Conservation (phyloP, 108 stramenopile genomes). For the Cyclotella baltica region DNA sequence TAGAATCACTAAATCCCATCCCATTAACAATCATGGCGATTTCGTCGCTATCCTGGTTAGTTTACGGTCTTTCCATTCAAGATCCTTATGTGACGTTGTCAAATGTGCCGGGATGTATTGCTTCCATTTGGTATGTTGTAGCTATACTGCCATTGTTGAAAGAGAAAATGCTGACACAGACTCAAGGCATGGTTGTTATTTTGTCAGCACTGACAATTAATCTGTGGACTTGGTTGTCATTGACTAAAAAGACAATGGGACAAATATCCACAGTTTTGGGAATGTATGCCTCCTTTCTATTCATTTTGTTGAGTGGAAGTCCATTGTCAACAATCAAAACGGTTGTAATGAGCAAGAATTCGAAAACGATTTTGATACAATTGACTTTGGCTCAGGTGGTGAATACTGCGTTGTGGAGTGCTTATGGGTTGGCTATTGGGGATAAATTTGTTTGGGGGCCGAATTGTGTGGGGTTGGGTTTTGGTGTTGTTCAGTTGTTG, state of each 20-base stretch:
- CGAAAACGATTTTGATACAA: conserved; percentile 49
- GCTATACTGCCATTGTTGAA: conserved; percentile 36
- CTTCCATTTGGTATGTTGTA: conserved; percentile 54
- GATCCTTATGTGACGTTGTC: conserved; percentile 60
- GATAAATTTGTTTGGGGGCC: conserved; percentile 70
- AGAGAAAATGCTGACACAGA: conserved; percentile 22
- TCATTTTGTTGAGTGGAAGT: conserved; percentile 55
- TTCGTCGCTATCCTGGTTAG: conserved; percentile 56
- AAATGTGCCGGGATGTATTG: conserved; percentile 55
- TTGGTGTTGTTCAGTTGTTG: conserved; percentile 43
- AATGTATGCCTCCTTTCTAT: conserved; percentile 53
- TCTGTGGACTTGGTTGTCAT: conserved; percentile 58
- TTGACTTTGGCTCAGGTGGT: conserved; percentile 58
- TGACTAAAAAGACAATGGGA: conserved; percentile 41
- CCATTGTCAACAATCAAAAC: conserved; percentile 56
- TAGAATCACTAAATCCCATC: conserved; percentile 56
- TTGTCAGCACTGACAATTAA: conserved; percentile 43
- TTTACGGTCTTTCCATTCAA: conserved; percentile 52
- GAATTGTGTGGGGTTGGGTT: conserved; percentile 36
- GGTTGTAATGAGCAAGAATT: conserved; percentile 47
- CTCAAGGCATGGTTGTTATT: conserved; percentile 40
- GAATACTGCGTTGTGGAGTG: conserved; percentile 66
- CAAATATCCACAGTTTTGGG: conserved; percentile 47
- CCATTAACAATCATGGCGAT: conserved; percentile 63
- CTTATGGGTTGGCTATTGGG: conserved; percentile 57